Conservation (phyloP, 495 filamentous ascomycete genomes). For the Baudoinia panamericana region DNA sequence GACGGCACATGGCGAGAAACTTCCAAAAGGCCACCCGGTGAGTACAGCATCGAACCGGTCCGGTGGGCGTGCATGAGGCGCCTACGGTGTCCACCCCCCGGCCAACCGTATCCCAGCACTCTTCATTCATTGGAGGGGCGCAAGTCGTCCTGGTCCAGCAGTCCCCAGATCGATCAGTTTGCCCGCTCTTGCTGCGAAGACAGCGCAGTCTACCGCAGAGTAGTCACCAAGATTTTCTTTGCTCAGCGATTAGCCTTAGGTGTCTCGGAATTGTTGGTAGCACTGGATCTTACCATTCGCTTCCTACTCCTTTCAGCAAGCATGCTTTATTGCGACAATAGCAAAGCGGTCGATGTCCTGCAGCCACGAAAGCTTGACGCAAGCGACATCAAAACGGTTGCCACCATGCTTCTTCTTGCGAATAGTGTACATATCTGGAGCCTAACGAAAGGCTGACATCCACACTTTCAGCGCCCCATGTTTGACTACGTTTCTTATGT, state of each 20-base stretch:
- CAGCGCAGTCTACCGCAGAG: constrained; percentile 18
- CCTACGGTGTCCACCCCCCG: constrained; percentile 23
- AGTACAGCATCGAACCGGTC: constrained; percentile 5
- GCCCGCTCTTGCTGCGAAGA: constrained; percentile 5
- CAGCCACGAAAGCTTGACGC: background rate
- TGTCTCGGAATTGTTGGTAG: constrained; percentile 15
- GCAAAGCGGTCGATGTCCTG: constrained; percentile 1
- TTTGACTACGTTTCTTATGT: too few relatives aligned
- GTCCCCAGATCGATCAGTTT: constrained; percentile 23
- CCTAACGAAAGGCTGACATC: constrained; percentile 14
- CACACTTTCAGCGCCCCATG: too few relatives aligned
- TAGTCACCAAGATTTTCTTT: constrained; percentile 23
- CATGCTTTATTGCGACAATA: constrained; percentile 5
- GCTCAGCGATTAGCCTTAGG: constrained; percentile 24
- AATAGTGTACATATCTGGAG: constrained; percentile 21
- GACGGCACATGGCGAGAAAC: too few relatives aligned
- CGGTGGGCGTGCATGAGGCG: constrained; percentile 22
- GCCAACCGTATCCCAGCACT: constrained; percentile 17
- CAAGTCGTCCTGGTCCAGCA: too few relatives aligned
- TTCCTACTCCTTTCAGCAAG: constrained; percentile 10
- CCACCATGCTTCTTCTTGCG: constrained; percentile 4
- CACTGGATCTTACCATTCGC: constrained; percentile 19
- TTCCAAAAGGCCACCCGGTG: background rate
- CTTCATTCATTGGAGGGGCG: constrained; percentile 18
- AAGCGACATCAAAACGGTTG: background rate